A percentile compares a stretch with the other conserved stretches of the same genome.
Conservation (phyloP, 73 alveolate genomes). For the Paraurostyla sp. region DNA sequence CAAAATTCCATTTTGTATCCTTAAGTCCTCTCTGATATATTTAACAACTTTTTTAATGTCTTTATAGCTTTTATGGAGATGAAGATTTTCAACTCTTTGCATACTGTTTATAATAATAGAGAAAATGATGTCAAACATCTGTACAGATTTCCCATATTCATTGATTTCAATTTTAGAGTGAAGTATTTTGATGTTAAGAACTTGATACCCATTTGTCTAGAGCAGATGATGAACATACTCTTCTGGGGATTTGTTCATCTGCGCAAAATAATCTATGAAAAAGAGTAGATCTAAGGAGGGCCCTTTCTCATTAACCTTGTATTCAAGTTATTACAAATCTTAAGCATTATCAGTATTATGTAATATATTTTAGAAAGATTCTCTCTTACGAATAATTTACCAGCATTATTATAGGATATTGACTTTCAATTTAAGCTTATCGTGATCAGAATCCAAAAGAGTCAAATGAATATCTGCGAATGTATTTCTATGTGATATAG, state of each 20-base stretch:
- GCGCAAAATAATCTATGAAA: slow-evolving; percentile 3
- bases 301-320: slow-evolving; percentile 8
- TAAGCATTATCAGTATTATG: neutral
- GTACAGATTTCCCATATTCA: neutral
- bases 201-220: slow-evolving; percentile 31
- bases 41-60: slow-evolving; percentile 23
- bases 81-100: neutral
- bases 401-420: neutral
- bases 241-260: neutral
- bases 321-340: neutral
- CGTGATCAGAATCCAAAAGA: neutral
- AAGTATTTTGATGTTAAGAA: neutral
- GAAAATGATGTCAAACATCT: neutral
- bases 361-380: neutral
- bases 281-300: neutral
- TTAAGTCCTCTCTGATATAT: neutral
- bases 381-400: neutral
- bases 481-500: slow-evolving; percentile 26
- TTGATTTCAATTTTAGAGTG: neutral
- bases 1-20: neutral
- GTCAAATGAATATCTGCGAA: neutral
- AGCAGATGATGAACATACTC: neutral
- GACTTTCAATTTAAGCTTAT: neutral
- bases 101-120: neutral
- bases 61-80: neutral